Evolutionary conservation across 257 asterid species (phyloP).

Genomic region (Jacaranda copaia): DNA sequence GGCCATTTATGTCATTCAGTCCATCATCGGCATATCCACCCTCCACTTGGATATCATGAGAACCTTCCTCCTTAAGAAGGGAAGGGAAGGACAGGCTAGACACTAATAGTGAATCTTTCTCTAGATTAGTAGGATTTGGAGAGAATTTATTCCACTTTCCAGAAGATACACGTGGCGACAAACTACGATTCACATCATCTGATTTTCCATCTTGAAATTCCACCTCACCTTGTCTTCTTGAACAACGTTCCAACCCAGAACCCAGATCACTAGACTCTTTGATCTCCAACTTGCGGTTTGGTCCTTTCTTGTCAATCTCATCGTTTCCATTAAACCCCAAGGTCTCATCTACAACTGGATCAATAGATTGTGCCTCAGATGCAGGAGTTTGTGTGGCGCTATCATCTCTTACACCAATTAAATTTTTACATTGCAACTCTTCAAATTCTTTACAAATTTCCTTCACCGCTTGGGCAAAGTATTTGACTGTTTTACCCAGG

Average conservation of each 20-base stretch:
- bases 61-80: slow-evolving; percentile 39
- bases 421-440: slow-evolving; percentile 55
- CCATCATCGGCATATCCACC: slow-evolving; percentile 42
- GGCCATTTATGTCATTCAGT: slow-evolving; percentile 63
- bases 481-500: slow-evolving; percentile 66
- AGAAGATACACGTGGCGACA: slow-evolving; percentile 41
- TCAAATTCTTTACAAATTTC: slow-evolving; percentile 84
- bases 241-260: slow-evolving; percentile 57
- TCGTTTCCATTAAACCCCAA: slow-evolving; percentile 43
- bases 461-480: slow-evolving; percentile 79
- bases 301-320: slow-evolving; percentile 37
- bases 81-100: slow-evolving; percentile 42
- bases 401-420: slow-evolving; percentile 55
- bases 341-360: slow-evolving; percentile 51
- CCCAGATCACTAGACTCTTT: slow-evolving; percentile 46
- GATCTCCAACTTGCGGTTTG: slow-evolving; percentile 44
- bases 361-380: slow-evolving; percentile 48
- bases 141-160: slow-evolving; percentile 47
- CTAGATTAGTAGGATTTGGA: slow-evolving; percentile 34
- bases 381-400: slow-evolving; percentile 46
- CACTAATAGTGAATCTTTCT: slow-evolving; percentile 44
- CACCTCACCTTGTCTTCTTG: slow-evolving; percentile 48
- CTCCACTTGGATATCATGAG: slow-evolving; percentile 44
- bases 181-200: slow-evolving; percentile 41
- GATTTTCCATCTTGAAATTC: slow-evolving; percentile 44